phyloP scores from a whole-genome alignment of 2,329 filamentous ascomycete genomes.

The Dactylella cylindrospora region DNA sequence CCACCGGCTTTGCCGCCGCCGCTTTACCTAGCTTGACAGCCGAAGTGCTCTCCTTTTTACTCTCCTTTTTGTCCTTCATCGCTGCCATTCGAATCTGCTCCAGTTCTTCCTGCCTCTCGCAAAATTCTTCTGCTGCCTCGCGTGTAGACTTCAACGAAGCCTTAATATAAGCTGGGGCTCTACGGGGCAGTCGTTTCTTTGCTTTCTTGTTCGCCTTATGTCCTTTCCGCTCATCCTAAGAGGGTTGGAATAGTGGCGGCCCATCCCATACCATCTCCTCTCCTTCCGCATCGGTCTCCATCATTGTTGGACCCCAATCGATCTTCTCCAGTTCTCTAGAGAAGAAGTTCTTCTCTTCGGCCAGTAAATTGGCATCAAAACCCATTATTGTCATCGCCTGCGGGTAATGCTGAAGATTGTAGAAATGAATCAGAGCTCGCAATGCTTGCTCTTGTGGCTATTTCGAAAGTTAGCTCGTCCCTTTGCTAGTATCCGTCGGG shows the following conservation, averaged over 20 bases:
- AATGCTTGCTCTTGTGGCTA: conserved; percentile 83
- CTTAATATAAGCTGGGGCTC: no score
- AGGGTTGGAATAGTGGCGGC: conserved; percentile 35
- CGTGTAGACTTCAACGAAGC: no score
- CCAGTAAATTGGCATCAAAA: conserved; percentile 60
- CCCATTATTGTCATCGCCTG: conserved; percentile 49
- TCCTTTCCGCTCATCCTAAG: conserved; percentile 34
- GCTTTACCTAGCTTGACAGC: no score
- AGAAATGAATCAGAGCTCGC: conserved; percentile 88
- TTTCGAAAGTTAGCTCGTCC: neutral
- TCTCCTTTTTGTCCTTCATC: no score
- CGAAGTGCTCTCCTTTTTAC: no score
- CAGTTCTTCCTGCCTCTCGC: no score
- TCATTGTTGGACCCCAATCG: conserved; percentile 48
- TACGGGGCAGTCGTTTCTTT: no score
- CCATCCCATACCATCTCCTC: conserved; percentile 39
- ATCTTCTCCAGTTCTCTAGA: conserved; percentile 70
- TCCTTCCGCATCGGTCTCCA: conserved; percentile 60
- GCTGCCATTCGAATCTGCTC: no score
- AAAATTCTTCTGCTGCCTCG: no score
- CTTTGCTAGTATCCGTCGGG: neutral
- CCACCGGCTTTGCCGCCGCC: no score
- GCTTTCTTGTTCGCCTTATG: no score
- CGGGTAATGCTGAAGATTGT: conserved; percentile 59
- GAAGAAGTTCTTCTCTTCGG: conserved; percentile 78